phyloP scores from a whole-genome alignment of 768 basidiomycete genomes.

The Trametopsis cervina region DNA sequence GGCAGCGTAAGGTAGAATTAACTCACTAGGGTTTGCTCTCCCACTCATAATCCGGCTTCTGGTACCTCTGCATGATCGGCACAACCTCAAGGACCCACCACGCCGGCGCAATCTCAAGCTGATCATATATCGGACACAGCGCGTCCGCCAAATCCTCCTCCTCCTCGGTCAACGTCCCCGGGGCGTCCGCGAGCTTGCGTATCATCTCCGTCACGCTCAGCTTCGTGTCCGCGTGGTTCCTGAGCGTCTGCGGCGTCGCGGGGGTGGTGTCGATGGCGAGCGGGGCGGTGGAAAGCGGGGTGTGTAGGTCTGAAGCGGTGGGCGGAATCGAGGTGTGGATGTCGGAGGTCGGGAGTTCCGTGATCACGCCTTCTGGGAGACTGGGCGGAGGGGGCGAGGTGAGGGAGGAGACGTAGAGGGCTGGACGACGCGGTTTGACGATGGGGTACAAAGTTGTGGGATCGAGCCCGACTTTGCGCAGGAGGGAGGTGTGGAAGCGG shows the following conservation, averaged over 20 bases:
- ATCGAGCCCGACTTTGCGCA: slow-evolving; percentile 25
- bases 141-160: slow-evolving; percentile 59
- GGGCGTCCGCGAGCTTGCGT: background rate
- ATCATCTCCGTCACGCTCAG: slow-evolving; percentile 8
- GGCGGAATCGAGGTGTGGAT: background rate
- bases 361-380: background rate
- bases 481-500: slow-evolving; percentile 28
- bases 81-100: slow-evolving; percentile 68
- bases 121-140: slow-evolving; percentile 45
- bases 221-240: slow-evolving; percentile 1
- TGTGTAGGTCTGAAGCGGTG: background rate
- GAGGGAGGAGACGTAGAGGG: slow-evolving; percentile 5
- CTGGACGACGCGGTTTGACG: slow-evolving; percentile 19
- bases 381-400: background rate
- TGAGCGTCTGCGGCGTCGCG: slow-evolving; percentile 6
- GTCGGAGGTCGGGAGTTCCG: background rate
- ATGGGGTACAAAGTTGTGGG: slow-evolving; percentile 21
- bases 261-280: background rate
- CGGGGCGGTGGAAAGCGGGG: background rate
- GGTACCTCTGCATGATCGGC: slow-evolving; percentile 23
- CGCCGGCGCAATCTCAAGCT: slow-evolving; percentile 35
- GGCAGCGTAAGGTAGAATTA: background rate
- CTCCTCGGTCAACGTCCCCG: slow-evolving; percentile 34
- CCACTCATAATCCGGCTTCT: slow-evolving; percentile 15
- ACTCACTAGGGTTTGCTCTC: slow-evolving; percentile 9